Evolutionary conservation across 2,329 filamentous ascomycete genomes (phyloP).

Genomic region (Mycosphaerella arachidis): DNA sequence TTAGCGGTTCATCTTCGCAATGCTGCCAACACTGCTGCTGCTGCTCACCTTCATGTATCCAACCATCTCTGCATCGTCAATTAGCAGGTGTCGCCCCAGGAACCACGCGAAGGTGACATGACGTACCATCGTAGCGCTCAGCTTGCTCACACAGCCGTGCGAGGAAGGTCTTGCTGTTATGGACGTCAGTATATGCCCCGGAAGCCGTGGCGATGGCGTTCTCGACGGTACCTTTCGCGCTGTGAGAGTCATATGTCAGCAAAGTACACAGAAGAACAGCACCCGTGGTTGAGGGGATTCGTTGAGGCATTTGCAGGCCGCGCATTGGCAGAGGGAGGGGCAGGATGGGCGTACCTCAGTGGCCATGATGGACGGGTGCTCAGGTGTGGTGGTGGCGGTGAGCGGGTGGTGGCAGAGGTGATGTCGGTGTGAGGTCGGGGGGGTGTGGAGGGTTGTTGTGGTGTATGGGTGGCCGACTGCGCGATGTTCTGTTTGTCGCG

Average conservation of each 20-base stretch:
- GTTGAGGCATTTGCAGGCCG: constrained; percentile 26
- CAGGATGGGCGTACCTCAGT: constrained; percentile 55
- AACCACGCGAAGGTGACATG: constrained; percentile 31
- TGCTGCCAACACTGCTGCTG: neutral
- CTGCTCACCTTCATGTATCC: constrained; percentile 88
- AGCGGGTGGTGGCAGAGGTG: neutral
- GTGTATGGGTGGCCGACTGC: neutral
- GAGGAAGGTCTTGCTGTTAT: constrained; percentile 97
- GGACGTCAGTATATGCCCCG: constrained; percentile 20
- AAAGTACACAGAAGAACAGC: constrained; percentile 12
- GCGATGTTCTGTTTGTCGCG: neutral
- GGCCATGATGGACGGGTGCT: constrained; percentile 44
- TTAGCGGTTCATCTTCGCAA: constrained; percentile 28
- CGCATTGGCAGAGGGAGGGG: constrained; percentile 24
- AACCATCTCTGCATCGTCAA: constrained; percentile 70
- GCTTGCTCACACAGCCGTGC: constrained; percentile 99
- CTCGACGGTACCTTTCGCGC: constrained; percentile 46
- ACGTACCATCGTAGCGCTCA: constrained; percentile 94
- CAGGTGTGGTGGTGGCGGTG: neutral
- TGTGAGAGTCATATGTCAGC: constrained; percentile 41
- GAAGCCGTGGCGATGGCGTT: constrained; percentile 16
- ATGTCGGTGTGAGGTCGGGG: neutral
- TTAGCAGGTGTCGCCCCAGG: constrained; percentile 20
- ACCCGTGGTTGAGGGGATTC: constrained; percentile 29
- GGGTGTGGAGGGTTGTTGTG: neutral